Evolutionary conservation across 1,284 basidiomycete species (phyloP).

Genomic region (Pascua sp.): DNA sequence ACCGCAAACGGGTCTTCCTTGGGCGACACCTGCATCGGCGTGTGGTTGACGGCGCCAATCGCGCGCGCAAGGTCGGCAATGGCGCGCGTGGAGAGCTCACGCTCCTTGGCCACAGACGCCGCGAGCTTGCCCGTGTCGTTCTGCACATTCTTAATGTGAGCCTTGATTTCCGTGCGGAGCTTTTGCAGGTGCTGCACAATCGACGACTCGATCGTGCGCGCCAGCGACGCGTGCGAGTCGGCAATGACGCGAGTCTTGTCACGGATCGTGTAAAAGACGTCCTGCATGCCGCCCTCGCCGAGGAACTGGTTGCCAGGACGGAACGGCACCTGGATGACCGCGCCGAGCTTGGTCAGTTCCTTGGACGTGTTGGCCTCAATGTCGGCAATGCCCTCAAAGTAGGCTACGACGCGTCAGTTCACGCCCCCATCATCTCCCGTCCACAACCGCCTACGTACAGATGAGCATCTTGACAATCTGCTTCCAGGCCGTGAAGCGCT

Average conservation of each 20-base stretch:
- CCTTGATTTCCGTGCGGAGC: slow-evolving; percentile 89
- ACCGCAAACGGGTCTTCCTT: slow-evolving; percentile 78
- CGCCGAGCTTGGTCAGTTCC: slow-evolving; percentile 93
- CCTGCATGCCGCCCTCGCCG: slow-evolving; percentile 87
- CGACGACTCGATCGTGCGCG: slow-evolving; percentile 91
- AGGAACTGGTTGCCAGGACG: slow-evolving; percentile 91
- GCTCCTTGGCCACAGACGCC: slow-evolving; percentile 86
- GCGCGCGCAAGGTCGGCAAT: slow-evolving; percentile 84
- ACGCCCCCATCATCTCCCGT: neutral
- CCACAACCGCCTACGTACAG: slow-evolving; percentile 40
- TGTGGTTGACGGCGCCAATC: slow-evolving; percentile 91
- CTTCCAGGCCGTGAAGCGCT: slow-evolving; percentile 66
- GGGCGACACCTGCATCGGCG: slow-evolving; percentile 78
- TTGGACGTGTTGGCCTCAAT: slow-evolving; percentile 92
- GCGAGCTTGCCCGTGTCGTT: slow-evolving; percentile 96
- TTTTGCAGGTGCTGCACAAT: slow-evolving; percentile 98
- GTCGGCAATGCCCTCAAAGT: slow-evolving; percentile 78
- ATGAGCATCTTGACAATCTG: slow-evolving; percentile 90
- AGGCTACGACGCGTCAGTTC: slow-evolving; percentile 30
- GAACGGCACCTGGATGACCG: slow-evolving; percentile 97
- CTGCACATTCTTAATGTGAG: slow-evolving; percentile 96
- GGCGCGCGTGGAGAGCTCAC: slow-evolving; percentile 80
- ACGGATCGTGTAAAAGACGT: slow-evolving; percentile 87
- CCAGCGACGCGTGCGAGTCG: slow-evolving; percentile 94
- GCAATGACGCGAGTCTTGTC: slow-evolving; percentile 93